These are phyloP conservation scores for Pyrenophora seminiperda DNA, from an alignment of 2,329 filamentous ascomycete species.

Conservation along the genomic window DNA sequence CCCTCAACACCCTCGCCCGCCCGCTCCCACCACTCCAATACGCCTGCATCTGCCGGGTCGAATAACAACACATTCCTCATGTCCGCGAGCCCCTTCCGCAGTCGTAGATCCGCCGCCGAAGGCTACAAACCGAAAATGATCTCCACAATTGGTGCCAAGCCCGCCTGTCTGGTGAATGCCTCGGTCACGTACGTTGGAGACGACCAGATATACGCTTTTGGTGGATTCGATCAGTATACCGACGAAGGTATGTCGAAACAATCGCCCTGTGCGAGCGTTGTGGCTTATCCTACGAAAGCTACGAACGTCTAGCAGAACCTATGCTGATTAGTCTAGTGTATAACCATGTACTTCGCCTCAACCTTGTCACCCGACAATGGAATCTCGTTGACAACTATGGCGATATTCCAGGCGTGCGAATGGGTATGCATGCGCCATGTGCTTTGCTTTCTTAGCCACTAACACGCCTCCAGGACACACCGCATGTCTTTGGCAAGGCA, in stretches of 20 bases:
- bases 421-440: slow-evolving; percentile 66
- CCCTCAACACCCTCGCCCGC: slow-evolving; percentile 50
- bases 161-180: slow-evolving; percentile 94
- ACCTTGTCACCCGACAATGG: slow-evolving; percentile 89
- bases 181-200: slow-evolving; percentile 99
- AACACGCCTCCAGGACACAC: slow-evolving; percentile 72
- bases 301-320: background rate
- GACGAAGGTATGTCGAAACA: slow-evolving; percentile 69
- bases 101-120: slow-evolving; percentile 62
- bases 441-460: background rate
- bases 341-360: slow-evolving; percentile 91
- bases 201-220: slow-evolving; percentile 97
- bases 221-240: slow-evolving; percentile 97
- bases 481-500: slow-evolving; percentile 88
- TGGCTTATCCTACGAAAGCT: too few species aligned
- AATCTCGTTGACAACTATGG: slow-evolving; percentile 97
- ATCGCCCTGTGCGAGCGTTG: too few species aligned
- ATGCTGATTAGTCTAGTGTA: slow-evolving; percentile 64
- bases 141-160: slow-evolving; percentile 65
- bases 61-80: slow-evolving; percentile 88
- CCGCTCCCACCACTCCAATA: slow-evolving; percentile 43
- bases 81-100: slow-evolving; percentile 70
- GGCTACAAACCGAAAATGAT: slow-evolving; percentile 84
- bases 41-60: slow-evolving; percentile 57
- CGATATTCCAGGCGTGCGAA: slow-evolving; percentile 93